These are phyloP conservation scores for Exophiala sp. DNA, from an alignment of 2,329 filamentous ascomycete species.

Conservation along the genomic window DNA sequence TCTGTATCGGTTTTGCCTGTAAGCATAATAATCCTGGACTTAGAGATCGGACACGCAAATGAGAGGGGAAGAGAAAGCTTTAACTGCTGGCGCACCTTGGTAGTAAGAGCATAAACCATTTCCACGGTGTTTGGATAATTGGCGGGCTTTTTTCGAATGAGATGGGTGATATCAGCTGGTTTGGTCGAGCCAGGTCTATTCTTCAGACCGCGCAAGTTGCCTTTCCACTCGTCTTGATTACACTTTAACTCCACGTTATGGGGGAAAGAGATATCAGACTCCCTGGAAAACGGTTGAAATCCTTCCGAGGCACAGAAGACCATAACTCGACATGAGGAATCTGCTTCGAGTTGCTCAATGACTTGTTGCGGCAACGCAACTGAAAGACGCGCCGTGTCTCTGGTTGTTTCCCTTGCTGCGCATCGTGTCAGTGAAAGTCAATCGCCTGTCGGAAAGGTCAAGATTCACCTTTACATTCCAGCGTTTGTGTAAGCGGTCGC, in stretches of 20 bases:
- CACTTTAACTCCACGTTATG: slow-evolving; percentile 89
- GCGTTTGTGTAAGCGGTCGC: slow-evolving; percentile 60
- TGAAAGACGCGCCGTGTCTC: slow-evolving; percentile 58
- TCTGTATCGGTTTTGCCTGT: slow-evolving; percentile 47
- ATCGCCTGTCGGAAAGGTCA: slow-evolving; percentile 11
- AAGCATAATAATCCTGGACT: slow-evolving; percentile 24
- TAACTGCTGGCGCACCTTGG: slow-evolving; percentile 59
- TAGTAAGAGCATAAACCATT: slow-evolving; percentile 88
- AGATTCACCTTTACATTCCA: slow-evolving; percentile 68
- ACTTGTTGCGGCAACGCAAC: slow-evolving; percentile 54
- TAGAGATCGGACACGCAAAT: slow-evolving; percentile 24
- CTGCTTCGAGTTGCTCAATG: slow-evolving; percentile 55
- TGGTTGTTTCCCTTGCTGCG: slow-evolving; percentile 58
- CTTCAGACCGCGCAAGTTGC: slow-evolving; percentile 91
- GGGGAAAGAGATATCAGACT: slow-evolving; percentile 77
- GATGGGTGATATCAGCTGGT: slow-evolving; percentile 82
- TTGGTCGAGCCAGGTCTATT: slow-evolving; percentile 94
- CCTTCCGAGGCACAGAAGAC: slow-evolving; percentile 72
- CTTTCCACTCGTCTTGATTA: slow-evolving; percentile 82
- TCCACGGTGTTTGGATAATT: slow-evolving; percentile 72
- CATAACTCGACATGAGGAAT: slow-evolving; percentile 69
- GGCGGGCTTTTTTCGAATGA: slow-evolving; percentile 59
- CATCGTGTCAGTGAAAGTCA: slow-evolving; percentile 3
- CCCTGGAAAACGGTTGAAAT: slow-evolving; percentile 52
- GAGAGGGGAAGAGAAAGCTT: slow-evolving; percentile 11